Conservation (phyloP, 805 yeast genomes). For the Candida ortonii region DNA sequence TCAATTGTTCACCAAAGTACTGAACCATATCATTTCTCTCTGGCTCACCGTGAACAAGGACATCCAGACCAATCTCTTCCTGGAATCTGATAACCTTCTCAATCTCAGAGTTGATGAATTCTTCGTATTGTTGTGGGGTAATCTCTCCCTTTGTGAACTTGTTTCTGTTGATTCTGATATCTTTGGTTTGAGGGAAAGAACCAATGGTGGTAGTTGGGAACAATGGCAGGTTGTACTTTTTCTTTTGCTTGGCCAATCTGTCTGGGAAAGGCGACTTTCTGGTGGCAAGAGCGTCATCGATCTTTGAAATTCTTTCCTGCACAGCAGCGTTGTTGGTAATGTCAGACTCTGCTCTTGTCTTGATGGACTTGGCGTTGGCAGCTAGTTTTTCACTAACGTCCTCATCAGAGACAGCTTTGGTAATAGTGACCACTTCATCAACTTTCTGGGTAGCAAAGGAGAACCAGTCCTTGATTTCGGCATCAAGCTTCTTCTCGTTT, state of each 20-base stretch:
- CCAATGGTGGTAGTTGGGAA: conserved; percentile 99
- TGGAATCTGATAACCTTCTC: conserved; percentile 96
- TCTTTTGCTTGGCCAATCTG: conserved; percentile 86
- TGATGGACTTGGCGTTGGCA: conserved; percentile 83
- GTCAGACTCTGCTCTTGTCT: conserved; percentile 80
- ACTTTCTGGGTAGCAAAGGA: conserved; percentile 97
- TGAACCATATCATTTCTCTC: conserved; percentile 99
- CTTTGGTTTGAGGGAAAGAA: conserved; percentile 99
- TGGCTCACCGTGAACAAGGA: conserved; percentile 99
- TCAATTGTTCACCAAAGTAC: conserved; percentile 98
- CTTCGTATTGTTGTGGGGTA: conserved; percentile 91
- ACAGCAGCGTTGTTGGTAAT: conserved; percentile 92
- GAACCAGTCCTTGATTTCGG: conserved; percentile 95
- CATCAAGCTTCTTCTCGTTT: conserved; percentile 87
- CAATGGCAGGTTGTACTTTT: conserved; percentile 85
- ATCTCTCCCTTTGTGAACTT: conserved; percentile 96
- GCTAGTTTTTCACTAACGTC: conserved; percentile 74
- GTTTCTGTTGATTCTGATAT: conserved; percentile 97
- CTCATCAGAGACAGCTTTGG: conserved; percentile 82
- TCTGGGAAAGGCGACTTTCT: conserved; percentile 84
- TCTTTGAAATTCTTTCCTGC: conserved; percentile 76
- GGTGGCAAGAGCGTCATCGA: conserved; percentile 71
- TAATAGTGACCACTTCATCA: conserved; percentile 83
- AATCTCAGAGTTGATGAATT: conserved; percentile 95
- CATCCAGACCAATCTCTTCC: conserved; percentile 98